These are phyloP conservation scores for Selenicereus undatus DNA, from an alignment of 148 eudicot genomes.

Conservation along the genomic window DNA sequence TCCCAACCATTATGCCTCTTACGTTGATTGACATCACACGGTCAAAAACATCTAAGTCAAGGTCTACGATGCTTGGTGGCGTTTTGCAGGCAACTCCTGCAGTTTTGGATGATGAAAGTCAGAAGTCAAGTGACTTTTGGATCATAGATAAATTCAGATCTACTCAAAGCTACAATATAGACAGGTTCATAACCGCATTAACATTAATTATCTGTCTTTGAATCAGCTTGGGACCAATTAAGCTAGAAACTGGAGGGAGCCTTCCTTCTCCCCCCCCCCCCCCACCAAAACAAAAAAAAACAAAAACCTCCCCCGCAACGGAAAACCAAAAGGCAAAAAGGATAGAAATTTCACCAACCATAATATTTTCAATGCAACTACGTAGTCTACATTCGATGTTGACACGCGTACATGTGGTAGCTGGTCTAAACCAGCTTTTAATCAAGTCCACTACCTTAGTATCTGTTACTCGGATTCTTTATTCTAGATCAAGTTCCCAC, in stretches of 20 bases:
- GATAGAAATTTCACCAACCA: no score
- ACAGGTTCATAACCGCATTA: no score
- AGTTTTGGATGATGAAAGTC: neutral
- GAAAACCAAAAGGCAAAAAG: no score
- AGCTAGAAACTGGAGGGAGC: no score
- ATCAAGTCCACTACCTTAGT: neutral
- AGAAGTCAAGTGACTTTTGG: neutral
- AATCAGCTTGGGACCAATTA: no score
- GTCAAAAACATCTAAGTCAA: constrained; percentile 55
- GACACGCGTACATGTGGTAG: neutral
- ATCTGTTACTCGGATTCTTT: neutral
- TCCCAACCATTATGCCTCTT: constrained; percentile 63
- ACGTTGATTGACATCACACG: constrained; percentile 65
- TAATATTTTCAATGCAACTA: no score
- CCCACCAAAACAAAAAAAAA: no score
- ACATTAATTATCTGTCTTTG: no score
- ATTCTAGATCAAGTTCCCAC: neutral
- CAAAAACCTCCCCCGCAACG: no score
- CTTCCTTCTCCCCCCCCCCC: no score
- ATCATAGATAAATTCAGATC: neutral
- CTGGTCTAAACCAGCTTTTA: neutral
- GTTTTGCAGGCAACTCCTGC: constrained; percentile 58
- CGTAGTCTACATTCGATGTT: no score
- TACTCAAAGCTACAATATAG: neutral
- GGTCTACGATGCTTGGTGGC: constrained; percentile 48